phyloP scores from a whole-genome alignment of 306 rosid genomes.

The Arachis hypogaea region DNA sequence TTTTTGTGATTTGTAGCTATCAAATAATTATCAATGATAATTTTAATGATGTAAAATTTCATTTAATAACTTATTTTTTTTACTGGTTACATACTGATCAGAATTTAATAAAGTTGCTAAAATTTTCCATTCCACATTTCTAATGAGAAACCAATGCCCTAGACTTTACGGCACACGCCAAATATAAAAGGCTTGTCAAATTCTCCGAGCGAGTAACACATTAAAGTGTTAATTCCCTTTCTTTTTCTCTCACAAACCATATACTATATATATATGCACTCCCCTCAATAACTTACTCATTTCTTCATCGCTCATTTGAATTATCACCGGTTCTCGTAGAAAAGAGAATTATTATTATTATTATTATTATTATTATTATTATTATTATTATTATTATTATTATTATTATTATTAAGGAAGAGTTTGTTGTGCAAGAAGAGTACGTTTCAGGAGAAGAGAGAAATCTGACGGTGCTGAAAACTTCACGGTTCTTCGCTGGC shows the following conservation, averaged over 20 bases:
- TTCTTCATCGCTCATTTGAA: background rate
- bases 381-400: slow-evolving; percentile 33
- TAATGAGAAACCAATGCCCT: no score
- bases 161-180: background rate
- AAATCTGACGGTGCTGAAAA: slow-evolving; percentile 73
- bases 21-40: no score
- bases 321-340: no score
- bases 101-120: no score
- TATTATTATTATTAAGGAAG: slow-evolving; percentile 40
- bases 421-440: slow-evolving; percentile 51
- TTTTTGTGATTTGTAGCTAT: no score
- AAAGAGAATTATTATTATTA: no score
- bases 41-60: no score
- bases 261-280: background rate
- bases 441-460: slow-evolving; percentile 64
- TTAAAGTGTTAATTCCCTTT: background rate
- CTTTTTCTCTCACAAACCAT: background rate
- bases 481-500: slow-evolving; percentile 78
- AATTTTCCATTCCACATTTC: no score
- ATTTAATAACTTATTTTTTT: no score
- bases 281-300: background rate
- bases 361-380: no score
- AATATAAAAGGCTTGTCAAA: background rate
- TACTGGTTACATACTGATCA: no score
- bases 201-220: background rate